phyloP scores from a whole-genome alignment of 176 grass and related monocot genomes.

The Musa beccarii region DNA sequence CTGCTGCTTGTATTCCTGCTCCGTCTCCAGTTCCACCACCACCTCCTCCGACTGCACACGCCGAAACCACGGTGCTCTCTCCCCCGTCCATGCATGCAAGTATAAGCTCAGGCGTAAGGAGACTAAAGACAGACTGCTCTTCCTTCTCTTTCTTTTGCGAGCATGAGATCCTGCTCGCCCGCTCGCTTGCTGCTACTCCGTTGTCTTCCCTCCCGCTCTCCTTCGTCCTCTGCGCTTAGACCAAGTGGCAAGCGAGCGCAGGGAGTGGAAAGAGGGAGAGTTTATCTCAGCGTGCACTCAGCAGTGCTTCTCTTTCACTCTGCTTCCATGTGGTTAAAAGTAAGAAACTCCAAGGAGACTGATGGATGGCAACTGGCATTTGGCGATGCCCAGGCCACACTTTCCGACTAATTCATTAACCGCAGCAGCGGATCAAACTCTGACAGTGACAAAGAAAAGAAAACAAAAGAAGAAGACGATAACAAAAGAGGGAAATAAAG shows the following conservation, averaged over 20 bases:
- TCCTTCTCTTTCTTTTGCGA: too few relatives aligned
- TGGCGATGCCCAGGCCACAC: background rate
- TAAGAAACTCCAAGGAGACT: slow-evolving; percentile 1
- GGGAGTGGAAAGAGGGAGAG: too few relatives aligned
- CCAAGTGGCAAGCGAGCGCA: background rate
- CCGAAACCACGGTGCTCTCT: slow-evolving; percentile 29
- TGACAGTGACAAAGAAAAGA: background rate
- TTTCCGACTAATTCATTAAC: background rate
- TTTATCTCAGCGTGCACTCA: background rate
- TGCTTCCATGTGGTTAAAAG: background rate
- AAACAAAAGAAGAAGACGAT: background rate
- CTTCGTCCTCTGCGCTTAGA: too few relatives aligned
- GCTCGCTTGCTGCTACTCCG: background rate
- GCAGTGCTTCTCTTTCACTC: background rate
- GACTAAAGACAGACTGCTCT: too few relatives aligned
- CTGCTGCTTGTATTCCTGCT: slow-evolving; percentile 18
- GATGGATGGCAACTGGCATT: slow-evolving; percentile 11
- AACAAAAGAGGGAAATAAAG: background rate
- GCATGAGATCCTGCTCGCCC: background rate
- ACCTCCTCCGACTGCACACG: slow-evolving; percentile 21
- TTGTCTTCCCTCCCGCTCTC: background rate
- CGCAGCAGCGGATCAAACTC: background rate
- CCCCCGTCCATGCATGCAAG: slow-evolving; percentile 29
- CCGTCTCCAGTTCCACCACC: background rate
- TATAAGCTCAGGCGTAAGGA: background rate